Percentiles rank a stretch among this genome's conserved stretches.
These are phyloP conservation scores for Ajuga chamaepitys DNA, from an alignment of 257 asterid species.

Conservation along the genomic window DNA sequence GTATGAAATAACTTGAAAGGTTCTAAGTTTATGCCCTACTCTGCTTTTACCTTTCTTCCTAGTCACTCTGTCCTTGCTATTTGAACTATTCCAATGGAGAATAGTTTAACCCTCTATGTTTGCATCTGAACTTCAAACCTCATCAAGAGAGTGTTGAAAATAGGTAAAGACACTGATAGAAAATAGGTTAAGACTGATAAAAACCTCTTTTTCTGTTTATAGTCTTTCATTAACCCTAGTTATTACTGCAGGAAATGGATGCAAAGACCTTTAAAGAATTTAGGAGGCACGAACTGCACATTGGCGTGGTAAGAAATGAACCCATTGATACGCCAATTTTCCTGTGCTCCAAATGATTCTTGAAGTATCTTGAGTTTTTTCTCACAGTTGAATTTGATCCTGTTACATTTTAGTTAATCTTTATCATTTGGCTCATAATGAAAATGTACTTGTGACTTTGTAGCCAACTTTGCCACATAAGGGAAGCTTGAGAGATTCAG, in stretches of 20 bases:
- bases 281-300: conserved; percentile 69
- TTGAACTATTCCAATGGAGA: not conserved
- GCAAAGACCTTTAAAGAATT: conserved; percentile 63
- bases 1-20: too few species aligned
- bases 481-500: conserved; percentile 43
- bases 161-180: too few species aligned
- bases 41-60: too few species aligned
- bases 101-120: too few species aligned
- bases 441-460: conserved; percentile 1
- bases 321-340: not conserved
- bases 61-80: too few species aligned
- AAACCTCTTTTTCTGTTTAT: not conserved
- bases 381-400: not conserved
- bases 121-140: too few species aligned
- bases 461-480: conserved; percentile 53
- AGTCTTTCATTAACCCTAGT: not conserved
- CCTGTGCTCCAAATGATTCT: not conserved
- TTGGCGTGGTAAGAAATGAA: conserved; percentile 71
- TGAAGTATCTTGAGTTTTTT: not conserved
- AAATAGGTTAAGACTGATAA: too few species aligned
- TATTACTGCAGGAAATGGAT: conserved; percentile 70
- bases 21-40: too few species aligned
- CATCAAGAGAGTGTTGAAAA: too few species aligned
- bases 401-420: not conserved
- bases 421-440: not conserved